These are phyloP conservation scores for Pyricularia sp. DNA, from an alignment of 2,329 filamentous ascomycete genomes.

Conservation along the genomic window DNA sequence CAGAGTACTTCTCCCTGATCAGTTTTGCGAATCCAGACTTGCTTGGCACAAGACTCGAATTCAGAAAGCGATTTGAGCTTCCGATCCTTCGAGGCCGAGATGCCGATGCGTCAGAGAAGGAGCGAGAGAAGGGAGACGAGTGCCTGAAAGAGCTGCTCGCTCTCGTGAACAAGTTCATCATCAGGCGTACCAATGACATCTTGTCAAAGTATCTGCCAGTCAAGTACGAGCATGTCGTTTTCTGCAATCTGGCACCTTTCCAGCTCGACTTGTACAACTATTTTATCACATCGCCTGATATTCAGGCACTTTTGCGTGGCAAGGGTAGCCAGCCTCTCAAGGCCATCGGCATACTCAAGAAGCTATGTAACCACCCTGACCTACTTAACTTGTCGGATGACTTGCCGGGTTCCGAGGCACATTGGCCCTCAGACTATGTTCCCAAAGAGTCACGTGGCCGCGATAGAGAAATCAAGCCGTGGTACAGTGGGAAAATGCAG, in stretches of 20 bases:
- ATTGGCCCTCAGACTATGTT: constrained; percentile 79
- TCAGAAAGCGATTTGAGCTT: constrained; percentile 87
- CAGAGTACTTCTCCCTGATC: constrained; percentile 91
- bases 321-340: constrained; percentile 95
- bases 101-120: constrained; percentile 75
- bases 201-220: constrained; percentile 94
- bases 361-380: constrained; percentile 96
- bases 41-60: constrained; percentile 80
- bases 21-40: constrained; percentile 95
- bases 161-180: constrained; percentile 97
- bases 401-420: constrained; percentile 74
- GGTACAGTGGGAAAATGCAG: constrained; percentile 97
- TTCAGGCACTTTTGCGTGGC: constrained; percentile 81
- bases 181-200: constrained; percentile 94
- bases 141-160: constrained; percentile 70
- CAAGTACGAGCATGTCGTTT: constrained; percentile 99
- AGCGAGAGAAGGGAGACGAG: constrained; percentile 75
- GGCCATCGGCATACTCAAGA: constrained; percentile 93
- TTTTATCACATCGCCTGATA: constrained; percentile 92
- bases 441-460: constrained; percentile 80
- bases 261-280: constrained; percentile 92
- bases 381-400: constrained; percentile 76
- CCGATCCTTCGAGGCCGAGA: constrained; percentile 89
- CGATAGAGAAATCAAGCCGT: constrained; percentile 85
- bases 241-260: constrained; percentile 90